Evolutionary conservation across 148 eudicot genomes (phyloP), one percentile per base, ranked within the genome.

Genomic region (Dysphania ambrosioides): DNA sequence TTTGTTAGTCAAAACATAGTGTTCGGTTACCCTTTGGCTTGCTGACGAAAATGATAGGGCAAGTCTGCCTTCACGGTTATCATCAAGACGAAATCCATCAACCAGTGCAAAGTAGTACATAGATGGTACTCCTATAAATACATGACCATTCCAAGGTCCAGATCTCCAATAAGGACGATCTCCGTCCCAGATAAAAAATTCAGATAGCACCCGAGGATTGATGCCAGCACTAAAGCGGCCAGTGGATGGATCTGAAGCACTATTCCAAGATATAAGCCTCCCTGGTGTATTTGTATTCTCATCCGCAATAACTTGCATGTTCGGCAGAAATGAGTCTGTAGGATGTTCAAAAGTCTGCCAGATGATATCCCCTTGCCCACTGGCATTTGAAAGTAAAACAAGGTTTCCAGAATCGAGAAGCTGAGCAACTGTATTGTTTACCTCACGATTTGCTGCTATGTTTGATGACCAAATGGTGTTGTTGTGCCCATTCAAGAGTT

Each of bases 391-490:
- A 15, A 24, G 40, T n/a, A 86, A 21, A 26, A 86, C 81, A 21
- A 84, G 79, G 77, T 86, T 86, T 6, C 89, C 87, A 1, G 82
- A 35, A 51, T 84, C 84, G 16, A 84, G 23, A 31, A 86, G 68
- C 74, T 77, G 84, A 24, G 83, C 79, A n/a, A 72, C 53, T 0
- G 82, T 59, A 23, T 2, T 0, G 42, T 77, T 63, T 4, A 31
- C 6, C 12, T 16, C 51, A 32, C 78, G 47, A 1, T 35, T 2
- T 8, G 32, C 29, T 7, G 71, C 5, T 0, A 71, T 30, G 32
- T 49, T 77, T 19, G 82, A 53, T 0, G 83, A 81, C 85, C 85
- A 83, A 69, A 83, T 38, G 8, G 36, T 34, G 21, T 47, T 27
- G 2, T 71, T 79, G 1, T 47, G n/a, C 5, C 66, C 77, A 59